Evolutionary conservation across 805 yeast genomes (phyloP).

Genomic region (Saturnispora sanitii): DNA sequence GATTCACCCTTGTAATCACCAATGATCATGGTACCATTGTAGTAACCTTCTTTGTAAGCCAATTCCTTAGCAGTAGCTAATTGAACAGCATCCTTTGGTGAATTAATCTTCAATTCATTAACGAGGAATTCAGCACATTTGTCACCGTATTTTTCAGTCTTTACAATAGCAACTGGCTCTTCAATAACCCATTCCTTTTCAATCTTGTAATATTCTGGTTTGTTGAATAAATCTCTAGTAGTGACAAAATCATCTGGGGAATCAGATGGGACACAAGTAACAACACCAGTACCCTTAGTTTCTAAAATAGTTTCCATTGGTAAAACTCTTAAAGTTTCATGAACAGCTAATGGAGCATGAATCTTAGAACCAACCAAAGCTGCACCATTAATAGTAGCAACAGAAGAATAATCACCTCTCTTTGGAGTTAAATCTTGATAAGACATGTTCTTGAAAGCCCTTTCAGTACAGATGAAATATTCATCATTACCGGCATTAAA

Average conservation of each 20-base stretch:
- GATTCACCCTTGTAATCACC: slow-evolving; percentile 84
- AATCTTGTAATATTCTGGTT: slow-evolving; percentile 84
- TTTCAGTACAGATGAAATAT: slow-evolving; percentile 77
- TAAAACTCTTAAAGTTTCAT: slow-evolving; percentile 64
- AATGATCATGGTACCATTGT: slow-evolving; percentile 70
- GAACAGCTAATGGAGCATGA: slow-evolving; percentile 69
- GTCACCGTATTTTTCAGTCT: slow-evolving; percentile 81
- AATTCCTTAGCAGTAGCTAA: slow-evolving; percentile 88
- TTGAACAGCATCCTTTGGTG: slow-evolving; percentile 84
- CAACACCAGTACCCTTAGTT: slow-evolving; percentile 96
- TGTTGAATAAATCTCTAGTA: slow-evolving; percentile 69
- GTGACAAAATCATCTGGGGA: slow-evolving; percentile 97
- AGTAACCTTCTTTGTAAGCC: slow-evolving; percentile 94
- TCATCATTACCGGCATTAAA: slow-evolving; percentile 74
- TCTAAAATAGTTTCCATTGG: slow-evolving; percentile 98
- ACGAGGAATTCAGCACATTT: slow-evolving; percentile 76
- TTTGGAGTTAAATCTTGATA: slow-evolving; percentile 86
- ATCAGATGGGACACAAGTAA: slow-evolving; percentile 97
- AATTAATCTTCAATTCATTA: slow-evolving; percentile 80
- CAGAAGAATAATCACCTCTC: slow-evolving; percentile 67
- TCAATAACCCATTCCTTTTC: slow-evolving; percentile 76
- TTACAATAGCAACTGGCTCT: slow-evolving; percentile 64
- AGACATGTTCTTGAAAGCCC: slow-evolving; percentile 96
- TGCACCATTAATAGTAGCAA: slow-evolving; percentile 54
- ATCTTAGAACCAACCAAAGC: slow-evolving; percentile 79